Conservation (phyloP, 805 yeast genomes). For the Saturnispora serradocipensis region DNA sequence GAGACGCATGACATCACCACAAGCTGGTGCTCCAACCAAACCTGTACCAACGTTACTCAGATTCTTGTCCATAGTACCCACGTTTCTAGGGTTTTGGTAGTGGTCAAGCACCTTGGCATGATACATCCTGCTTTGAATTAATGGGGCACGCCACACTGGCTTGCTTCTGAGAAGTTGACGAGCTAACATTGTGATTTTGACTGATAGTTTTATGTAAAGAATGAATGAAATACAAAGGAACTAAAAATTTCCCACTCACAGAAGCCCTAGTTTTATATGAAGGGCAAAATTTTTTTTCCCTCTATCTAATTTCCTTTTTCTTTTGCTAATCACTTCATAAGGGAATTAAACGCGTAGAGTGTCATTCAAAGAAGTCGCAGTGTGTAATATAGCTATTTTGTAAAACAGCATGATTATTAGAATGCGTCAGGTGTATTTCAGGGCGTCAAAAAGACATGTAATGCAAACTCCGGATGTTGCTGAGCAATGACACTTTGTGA, state of each 20-base stretch:
- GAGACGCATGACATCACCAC: slow-evolving; percentile 98
- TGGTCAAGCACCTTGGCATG: slow-evolving; percentile 95
- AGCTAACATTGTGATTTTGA: not conserved
- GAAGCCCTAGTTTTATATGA: not conserved
- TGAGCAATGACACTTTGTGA: not conserved
- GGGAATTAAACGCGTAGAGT: not conserved
- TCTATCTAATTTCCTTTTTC: not conserved
- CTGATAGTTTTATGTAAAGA: not conserved
- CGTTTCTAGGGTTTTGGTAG: slow-evolving; percentile 93
- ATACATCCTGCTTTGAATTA: slow-evolving; percentile 32
- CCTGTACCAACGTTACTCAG: slow-evolving; percentile 86
- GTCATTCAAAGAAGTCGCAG: not conserved
- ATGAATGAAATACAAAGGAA: not conserved
- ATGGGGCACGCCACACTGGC: not conserved
- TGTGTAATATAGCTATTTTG: too few relatives aligned
- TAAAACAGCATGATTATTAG: not conserved
- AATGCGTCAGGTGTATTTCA: not conserved
- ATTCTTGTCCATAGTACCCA: slow-evolving; percentile 81
- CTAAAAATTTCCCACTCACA: not conserved
- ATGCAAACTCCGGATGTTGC: not conserved
- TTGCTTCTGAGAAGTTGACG: not conserved
- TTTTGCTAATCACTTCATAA: not conserved
- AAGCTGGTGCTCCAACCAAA: slow-evolving; percentile 97
- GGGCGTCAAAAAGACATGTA: not conserved
- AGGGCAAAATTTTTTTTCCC: not conserved